Conservation (phyloP, 75 land plant genomes). For the Cryptomeria japonica region DNA sequence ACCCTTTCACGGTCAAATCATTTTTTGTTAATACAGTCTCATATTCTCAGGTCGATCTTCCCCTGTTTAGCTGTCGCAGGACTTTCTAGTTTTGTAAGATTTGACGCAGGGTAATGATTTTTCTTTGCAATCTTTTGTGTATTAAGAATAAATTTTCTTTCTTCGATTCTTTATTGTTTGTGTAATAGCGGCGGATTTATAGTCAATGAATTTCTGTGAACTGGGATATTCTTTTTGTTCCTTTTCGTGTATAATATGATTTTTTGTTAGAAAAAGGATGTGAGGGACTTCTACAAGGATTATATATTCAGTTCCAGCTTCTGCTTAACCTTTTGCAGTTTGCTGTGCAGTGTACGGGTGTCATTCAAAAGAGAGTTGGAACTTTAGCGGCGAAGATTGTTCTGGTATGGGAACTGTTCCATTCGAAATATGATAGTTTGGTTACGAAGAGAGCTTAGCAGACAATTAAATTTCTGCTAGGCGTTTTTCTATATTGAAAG, state of each 20-base stretch:
- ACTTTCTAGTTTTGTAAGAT: neutral
- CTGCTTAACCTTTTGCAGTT: neutral
- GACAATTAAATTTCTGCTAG: neutral
- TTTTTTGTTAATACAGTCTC: neutral
- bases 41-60: neutral
- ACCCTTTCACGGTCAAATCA: neutral
- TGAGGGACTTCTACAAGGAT: neutral
- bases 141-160: neutral
- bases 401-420: neutral
- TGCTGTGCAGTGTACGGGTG: neutral
- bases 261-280: too few species aligned
- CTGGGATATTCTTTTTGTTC: neutral
- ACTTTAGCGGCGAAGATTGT: neutral
- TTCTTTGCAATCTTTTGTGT: neutral
- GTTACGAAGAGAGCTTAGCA: neutral
- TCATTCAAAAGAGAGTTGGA: neutral
- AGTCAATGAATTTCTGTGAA: neutral
- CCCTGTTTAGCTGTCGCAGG: neutral
- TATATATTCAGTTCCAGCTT: neutral
- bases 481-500: too few species aligned
- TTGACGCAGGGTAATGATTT: neutral
- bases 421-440: neutral
- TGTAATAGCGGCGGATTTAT: neutral
- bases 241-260: neutral
- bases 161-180: too few species aligned